Evolutionary conservation across 2,329 filamentous ascomycete genomes (phyloP).

Genomic region (Lasiodiplodia theobromae): DNA sequence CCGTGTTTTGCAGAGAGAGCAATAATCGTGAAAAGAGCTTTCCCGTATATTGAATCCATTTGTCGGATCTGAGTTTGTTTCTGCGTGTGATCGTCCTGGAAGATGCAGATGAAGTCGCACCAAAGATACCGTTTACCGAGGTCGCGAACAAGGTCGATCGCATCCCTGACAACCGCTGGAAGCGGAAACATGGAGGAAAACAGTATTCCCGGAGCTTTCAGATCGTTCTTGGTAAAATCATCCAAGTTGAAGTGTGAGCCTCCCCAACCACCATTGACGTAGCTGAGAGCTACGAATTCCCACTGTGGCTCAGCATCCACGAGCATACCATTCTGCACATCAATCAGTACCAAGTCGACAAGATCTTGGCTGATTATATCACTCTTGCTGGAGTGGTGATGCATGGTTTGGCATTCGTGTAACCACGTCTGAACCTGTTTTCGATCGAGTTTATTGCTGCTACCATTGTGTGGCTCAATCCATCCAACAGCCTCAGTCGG

Average conservation of each 20-base stretch:
- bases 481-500: accelerated
- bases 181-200: neutral
- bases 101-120: neutral
- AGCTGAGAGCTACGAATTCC: neutral
- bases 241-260: neutral
- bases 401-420: too few species aligned
- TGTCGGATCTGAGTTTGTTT: neutral
- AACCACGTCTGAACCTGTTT: too few species aligned
- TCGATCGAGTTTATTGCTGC: too few species aligned
- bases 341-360: neutral
- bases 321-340: neutral
- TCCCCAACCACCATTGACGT: neutral
- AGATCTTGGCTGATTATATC: too few species aligned
- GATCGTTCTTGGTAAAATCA: neutral
- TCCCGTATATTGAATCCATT: neutral
- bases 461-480: too few species aligned
- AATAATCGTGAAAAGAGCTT: neutral
- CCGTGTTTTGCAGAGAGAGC: neutral
- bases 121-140: neutral
- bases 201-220: neutral
- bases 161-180: neutral
- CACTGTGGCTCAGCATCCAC: neutral
- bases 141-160: neutral
- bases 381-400: too few species aligned
- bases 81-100: neutral